Evolutionary conservation across 2,329 filamentous ascomycete species (phyloP).

Genomic region (Pseudocercospora musae): DNA sequence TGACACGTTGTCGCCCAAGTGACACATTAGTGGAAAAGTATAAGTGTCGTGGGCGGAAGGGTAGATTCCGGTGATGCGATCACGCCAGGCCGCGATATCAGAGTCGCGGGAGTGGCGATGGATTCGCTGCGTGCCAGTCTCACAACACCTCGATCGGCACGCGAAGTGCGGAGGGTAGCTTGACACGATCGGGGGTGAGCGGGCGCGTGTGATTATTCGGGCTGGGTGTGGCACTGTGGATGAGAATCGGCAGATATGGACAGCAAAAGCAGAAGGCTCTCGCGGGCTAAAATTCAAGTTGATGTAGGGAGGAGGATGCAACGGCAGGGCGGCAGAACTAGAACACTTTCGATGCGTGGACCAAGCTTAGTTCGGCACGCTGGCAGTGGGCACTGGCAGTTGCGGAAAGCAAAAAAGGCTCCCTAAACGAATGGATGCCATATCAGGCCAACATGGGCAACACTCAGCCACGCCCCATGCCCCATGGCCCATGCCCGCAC

Average conservation of each 20-base stretch:
- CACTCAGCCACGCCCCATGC: no score
- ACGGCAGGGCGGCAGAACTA: background rate
- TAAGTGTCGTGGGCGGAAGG: background rate
- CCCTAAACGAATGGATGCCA: background rate
- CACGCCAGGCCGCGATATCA: slow-evolving; percentile 6
- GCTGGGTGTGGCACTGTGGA: no score
- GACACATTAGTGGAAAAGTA: slow-evolving; percentile 19
- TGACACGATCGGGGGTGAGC: background rate
- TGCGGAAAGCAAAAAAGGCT: background rate
- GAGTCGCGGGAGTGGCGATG: background rate
- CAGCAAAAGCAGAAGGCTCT: no score
- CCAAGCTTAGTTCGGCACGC: background rate
- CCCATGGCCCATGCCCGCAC: background rate
- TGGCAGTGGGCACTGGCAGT: background rate
- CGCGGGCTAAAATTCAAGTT: background rate
- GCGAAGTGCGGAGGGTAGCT: background rate
- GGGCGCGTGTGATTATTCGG: background rate
- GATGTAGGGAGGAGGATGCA: slow-evolving; percentile 4
- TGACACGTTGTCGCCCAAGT: slow-evolving; percentile 12
- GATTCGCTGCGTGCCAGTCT: background rate
- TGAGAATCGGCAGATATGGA: background rate
- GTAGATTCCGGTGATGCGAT: slow-evolving; percentile 6
- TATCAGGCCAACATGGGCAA: background rate
- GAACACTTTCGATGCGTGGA: background rate
- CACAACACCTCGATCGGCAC: background rate